Evolutionary conservation across 2,329 filamentous ascomycete genomes (phyloP), one percentile per base, ranked within the genome.

Genomic region (Nothopassalora personata): DNA sequence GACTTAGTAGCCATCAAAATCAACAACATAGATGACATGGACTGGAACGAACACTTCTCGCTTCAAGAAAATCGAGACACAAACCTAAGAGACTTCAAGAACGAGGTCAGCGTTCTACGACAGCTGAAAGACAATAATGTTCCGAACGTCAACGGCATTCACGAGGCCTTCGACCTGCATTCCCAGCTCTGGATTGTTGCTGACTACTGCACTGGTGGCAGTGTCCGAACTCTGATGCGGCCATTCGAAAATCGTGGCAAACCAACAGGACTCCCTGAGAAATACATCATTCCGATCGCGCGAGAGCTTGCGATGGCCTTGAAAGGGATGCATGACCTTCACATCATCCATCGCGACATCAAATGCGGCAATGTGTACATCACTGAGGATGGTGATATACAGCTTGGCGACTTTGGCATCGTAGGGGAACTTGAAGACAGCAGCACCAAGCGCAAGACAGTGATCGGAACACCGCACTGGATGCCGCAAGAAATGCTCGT

Each of bases 101-200:
- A 84, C 61, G 85, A 87, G 68, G 86, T 85, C 47, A 81, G 79
- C 51, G 83, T 90, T 27, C 77, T 95, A 53, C 85, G 89, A 67
- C 79, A 89, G 59, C 79, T 95, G 54, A 86, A 87, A 68, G 86
- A 90, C 65, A 88, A 82, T 64, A 87, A 86, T 51, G 89, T 89
- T 18, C 83, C 83, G 65, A 93, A 93, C 70, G 86, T 95, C 75
- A 94, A 93, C 71, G 83, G 86, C 66, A 87, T 93, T 54, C 86
- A 92, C 66, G 89, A 92, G 65, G 89, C 89, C 4, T 80, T 92
- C 19, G 85, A 88, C 8, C 85, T 93, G 39, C 88, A 88, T 46
- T 86, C 88, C 66, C 84, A 90, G 60, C 86, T 95, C 77, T 95
- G 90, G 90, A 90, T 94, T 78, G 85, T 94, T 57, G 92, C 88